Conservation (phyloP, 441 rosid genomes). For the Kokia cookei region DNA sequence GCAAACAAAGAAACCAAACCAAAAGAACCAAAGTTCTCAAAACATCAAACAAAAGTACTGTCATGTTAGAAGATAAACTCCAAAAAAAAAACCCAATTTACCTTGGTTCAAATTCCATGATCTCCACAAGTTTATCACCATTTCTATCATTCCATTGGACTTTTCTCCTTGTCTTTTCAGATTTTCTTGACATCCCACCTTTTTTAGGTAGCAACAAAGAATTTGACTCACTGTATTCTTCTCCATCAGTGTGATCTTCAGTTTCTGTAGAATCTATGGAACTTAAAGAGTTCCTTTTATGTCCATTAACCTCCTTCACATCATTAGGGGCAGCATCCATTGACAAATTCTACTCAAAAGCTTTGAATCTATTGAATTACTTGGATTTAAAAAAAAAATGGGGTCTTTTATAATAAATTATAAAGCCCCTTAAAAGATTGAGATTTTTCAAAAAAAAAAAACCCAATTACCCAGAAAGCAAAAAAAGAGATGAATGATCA, state of each 20-base stretch:
- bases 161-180: constrained; percentile 47
- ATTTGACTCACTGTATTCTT: constrained; percentile 61
- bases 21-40: background rate
- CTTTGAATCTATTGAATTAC: background rate
- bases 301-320: constrained; percentile 50
- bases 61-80: background rate
- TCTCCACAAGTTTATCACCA: constrained; percentile 75
- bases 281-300: constrained; percentile 27
- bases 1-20: background rate
- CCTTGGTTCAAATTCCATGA: constrained; percentile 88
- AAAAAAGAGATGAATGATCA: background rate
- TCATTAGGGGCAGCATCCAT: constrained; percentile 50
- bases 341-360: constrained; percentile 7
- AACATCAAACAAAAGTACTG: background rate
- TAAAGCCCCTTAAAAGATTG: constrained; percentile 7
- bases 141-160: constrained; percentile 88
- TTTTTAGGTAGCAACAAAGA: constrained; percentile 66
- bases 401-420: background rate
- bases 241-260: constrained; percentile 41
- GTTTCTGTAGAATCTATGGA: constrained; percentile 18
- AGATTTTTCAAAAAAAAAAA: background rate
- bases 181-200: constrained; percentile 65
- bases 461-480: background rate
- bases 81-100: constrained; percentile 16
- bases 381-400: background rate